Percentiles rank a stretch among this genome's conserved stretches.
phyloP scores from a whole-genome alignment of 345 rosid species.

The Populus deltoides region DNA sequence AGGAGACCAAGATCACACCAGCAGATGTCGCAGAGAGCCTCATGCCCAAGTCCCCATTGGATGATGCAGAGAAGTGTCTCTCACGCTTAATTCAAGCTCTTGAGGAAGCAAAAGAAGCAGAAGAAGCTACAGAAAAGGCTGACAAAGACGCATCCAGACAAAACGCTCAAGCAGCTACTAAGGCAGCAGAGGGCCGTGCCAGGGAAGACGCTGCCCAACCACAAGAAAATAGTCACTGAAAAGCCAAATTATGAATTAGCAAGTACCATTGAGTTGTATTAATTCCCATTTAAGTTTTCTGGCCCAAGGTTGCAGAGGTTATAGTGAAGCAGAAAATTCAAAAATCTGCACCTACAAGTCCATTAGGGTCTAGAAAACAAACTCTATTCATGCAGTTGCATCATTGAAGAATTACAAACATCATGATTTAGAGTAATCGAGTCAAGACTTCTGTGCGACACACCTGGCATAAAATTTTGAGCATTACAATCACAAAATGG shows the following conservation, averaged over 20 bases:
- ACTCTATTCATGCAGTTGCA: background rate
- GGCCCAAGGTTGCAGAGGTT: background rate
- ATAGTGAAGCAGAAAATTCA: background rate
- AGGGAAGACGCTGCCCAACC: background rate
- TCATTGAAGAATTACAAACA: background rate
- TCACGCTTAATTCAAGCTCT: constrained; percentile 40
- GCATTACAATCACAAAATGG: background rate
- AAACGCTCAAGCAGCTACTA: background rate
- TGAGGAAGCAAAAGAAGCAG: constrained; percentile 29
- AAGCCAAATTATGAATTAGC: background rate
- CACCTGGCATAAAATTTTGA: background rate
- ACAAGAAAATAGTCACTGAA: constrained; percentile 7
- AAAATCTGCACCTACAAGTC: too few relatives aligned
- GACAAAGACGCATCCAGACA: constrained; percentile 8
- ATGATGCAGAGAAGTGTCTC: constrained; percentile 35
- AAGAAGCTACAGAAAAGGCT: constrained; percentile 8
- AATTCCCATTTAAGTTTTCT: background rate
- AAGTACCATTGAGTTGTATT: background rate
- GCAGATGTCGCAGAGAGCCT: constrained; percentile 56
- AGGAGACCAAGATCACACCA: constrained; percentile 39
- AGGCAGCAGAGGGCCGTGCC: background rate
- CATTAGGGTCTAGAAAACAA: background rate
- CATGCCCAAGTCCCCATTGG: constrained; percentile 44
- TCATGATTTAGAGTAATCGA: background rate
- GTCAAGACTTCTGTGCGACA: background rate